These are phyloP conservation scores for Sedum album DNA, from an alignment of 164 flowering plant genomes.

Conservation along the genomic window DNA sequence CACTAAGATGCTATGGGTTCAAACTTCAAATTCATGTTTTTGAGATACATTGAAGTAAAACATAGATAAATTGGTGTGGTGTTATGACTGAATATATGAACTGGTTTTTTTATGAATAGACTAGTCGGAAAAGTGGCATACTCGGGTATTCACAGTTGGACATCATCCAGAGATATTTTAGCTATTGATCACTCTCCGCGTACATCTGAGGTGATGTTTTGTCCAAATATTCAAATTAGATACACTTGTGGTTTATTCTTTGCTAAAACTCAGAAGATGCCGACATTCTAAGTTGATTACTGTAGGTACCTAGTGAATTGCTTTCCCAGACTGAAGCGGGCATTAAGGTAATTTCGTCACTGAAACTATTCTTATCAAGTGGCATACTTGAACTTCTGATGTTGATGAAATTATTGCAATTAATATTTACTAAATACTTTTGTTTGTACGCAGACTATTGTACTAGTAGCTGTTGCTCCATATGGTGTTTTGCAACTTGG, in stretches of 20 bases:
- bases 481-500: conserved; percentile 90
- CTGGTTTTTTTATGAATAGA: conserved; percentile 28
- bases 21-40: no score
- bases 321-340: conserved; percentile 59
- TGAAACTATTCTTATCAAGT: not conserved
- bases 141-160: conserved; percentile 48
- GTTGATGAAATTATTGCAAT: not conserved
- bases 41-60: no score
- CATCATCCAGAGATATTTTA: conserved; percentile 20
- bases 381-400: not conserved
- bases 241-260: not conserved
- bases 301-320: conserved; percentile 61
- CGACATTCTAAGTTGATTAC: conserved; percentile 14
- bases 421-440: not conserved
- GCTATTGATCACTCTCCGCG: conserved; percentile 20
- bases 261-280: not conserved
- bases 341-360: conserved; percentile 47
- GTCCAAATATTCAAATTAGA: not conserved
- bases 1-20: no score
- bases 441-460: conserved; percentile 62
- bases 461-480: conserved; percentile 69
- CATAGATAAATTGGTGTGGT: no score
- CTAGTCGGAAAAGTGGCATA: conserved; percentile 58
- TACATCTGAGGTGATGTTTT: conserved; percentile 33
- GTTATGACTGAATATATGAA: not conserved